Evolutionary conservation across 345 rosid species (phyloP), one percentile per base, ranked within the genome.

Genomic region (Citrus cavaleriei): DNA sequence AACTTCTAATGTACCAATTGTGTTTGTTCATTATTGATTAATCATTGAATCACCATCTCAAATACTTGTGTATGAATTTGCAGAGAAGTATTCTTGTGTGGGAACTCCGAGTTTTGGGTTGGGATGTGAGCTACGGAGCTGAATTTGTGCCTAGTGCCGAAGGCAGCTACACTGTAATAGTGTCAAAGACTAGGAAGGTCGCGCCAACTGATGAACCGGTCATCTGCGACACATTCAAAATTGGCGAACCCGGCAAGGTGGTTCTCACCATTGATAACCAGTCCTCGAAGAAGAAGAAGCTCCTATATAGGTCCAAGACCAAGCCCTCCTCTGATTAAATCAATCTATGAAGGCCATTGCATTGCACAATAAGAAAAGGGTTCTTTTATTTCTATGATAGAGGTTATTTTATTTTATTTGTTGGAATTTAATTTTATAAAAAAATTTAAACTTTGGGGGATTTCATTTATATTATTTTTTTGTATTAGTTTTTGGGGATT

Each of bases 241-340:
- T 85, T 51, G 80, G 85, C 7, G 97, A 91, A 83, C 81, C 92
- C 2, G 99, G 98, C 0, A 93, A 90, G 80, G 76, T 94, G 42
- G 88, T 94, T 80, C 87, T 93, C 77, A 90, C 92, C 59, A 61
- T 94, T 28, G 93, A 96, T 82, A 96, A 93, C 85, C 89, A 84
- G 62, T 86, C 88, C 75, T 84, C 95, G 65, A 93, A 89, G 90
- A 95, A 93, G 94, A 93, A 92, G 94, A 92, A 90, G 85, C 87
- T 95, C 69, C 88, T 95, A 21, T 94, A 91, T 88, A 88, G 98
- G 92, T 92, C 88, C 90, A 95, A 89, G 86, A 86, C 87, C 82
- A 88, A 91, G 66, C 83, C 95, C n/a, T 64, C 58, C 68, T 72
- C 81, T 40, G 85, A 84, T 76, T 83, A 72, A 76, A 69, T 42